These are phyloP conservation scores for Tillandsia fasciculata DNA, from an alignment of 176 grass and related monocot species.

Conservation along the genomic window DNA sequence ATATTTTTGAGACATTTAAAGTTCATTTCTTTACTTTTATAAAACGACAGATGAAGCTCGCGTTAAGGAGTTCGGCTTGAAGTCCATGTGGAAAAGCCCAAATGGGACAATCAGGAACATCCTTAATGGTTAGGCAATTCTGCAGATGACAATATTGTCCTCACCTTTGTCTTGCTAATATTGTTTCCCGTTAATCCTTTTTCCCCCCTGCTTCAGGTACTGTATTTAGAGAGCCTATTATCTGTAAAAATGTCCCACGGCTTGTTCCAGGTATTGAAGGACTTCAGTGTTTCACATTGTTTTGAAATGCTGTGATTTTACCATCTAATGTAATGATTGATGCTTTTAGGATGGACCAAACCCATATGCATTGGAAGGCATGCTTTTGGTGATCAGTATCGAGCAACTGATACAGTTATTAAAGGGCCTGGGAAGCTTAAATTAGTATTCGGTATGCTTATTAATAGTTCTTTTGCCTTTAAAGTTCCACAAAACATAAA, in stretches of 20 bases:
- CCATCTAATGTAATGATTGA: conserved; percentile 13
- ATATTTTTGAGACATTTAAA: background rate
- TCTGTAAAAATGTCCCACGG: conserved; percentile 88
- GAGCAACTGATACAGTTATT: conserved; percentile 86
- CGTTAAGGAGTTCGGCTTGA: conserved; percentile 81
- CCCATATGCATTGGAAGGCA: conserved; percentile 99
- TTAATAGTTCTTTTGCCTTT: conserved; percentile 3
- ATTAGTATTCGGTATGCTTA: conserved; percentile 77
- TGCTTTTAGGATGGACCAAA: conserved; percentile 83
- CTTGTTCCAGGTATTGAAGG: conserved; percentile 75
- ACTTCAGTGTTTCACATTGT: conserved; percentile 4
- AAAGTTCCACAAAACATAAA: background rate
- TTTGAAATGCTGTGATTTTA: conserved; percentile 10
- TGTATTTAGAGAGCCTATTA: conserved; percentile 95
- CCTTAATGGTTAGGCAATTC: conserved; percentile 46
- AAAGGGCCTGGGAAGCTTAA: conserved; percentile 97
- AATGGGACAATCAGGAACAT: conserved; percentile 98
- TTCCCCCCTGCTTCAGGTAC: conserved; percentile 42
- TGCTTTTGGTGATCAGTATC: conserved; percentile 95
- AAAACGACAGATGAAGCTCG: conserved; percentile 60
- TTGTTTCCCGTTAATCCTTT: conserved; percentile 18
- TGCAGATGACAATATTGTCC: background rate
- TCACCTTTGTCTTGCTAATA: background rate
- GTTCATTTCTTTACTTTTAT: conserved; percentile 10
- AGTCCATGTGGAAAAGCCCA: conserved; percentile 91